Evolutionary conservation across 179 eudicot species (phyloP), one percentile per base, ranked within the genome.

Genomic region (Silene coronaria): DNA sequence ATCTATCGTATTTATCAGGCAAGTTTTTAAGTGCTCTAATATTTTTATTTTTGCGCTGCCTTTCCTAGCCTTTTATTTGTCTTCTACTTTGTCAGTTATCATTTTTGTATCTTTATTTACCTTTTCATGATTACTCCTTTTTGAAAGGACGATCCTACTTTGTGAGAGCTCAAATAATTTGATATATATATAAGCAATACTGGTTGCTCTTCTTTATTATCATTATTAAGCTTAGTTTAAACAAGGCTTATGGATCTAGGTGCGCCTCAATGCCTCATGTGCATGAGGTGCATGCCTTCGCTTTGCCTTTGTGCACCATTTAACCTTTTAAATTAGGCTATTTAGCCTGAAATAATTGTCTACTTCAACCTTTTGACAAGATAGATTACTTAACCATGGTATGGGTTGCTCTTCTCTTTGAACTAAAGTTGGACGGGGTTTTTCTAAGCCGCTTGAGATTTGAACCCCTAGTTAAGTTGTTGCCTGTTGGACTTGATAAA

Each of bases 1-100:
- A 80, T 92, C 71, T 95, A 71, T 86, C 86, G 87, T 58, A 34
- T 87, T 13, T 91, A 90, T 87, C 96, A 95, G 97, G 99, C 86
- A 83, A 65, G 70, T 63, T 14, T 16, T 9, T 17, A 1, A 53
- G 27, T 12, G 55, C 51, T 76, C 36, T 16, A 60, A 5, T 13
- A 28, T 30, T 19, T 64, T 51, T 9, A 9, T 53, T 53, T 21
- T 46, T 23, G n/a, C 17, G 3, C 1, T 28, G 23, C 63, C n/a
- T 24, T 48, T 23, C 36, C 55, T 65, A 19, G 70, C 51, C 61
- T 36, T 53, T 9, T 55, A 14, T 19, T 76, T 76, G 60, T 27
- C 24, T 16, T 17, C 24, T 51, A 51, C 10, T 58, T 42, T 9
- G 48, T 68, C 51, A 14, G 10, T 42, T 10, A 0, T 2, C 11